phyloP scores from a whole-genome alignment of 768 basidiomycete genomes.

The Brasilioporus rufonigricans region DNA sequence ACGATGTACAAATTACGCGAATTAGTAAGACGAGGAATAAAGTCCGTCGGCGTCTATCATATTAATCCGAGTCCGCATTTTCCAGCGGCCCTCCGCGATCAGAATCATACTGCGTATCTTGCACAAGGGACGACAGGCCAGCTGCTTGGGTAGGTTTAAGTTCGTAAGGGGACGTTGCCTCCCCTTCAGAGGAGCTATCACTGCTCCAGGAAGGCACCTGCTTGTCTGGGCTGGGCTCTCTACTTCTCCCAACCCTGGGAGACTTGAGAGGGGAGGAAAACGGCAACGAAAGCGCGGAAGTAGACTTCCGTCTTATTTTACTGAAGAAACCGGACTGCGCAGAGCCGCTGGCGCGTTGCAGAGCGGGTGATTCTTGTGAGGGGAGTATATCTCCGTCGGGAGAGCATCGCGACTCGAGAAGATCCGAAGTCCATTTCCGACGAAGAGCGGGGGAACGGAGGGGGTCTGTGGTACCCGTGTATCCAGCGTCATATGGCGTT shows the following conservation, averaged over 20 bases:
- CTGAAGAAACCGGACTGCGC: conserved; percentile 38
- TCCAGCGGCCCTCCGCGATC: conserved; percentile 20
- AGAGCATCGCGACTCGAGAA: conserved; percentile 33
- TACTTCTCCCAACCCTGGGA: conserved; percentile 19
- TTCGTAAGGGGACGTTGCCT: conserved; percentile 24
- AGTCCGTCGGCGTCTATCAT: not conserved
- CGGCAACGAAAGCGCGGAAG: conserved; percentile 40
- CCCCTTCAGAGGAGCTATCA: conserved; percentile 56
- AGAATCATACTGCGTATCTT: conserved; percentile 12
- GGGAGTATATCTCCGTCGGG: conserved; percentile 14
- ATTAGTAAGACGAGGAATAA: not conserved
- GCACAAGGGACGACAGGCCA: conserved; percentile 5
- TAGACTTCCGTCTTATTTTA: conserved; percentile 43
- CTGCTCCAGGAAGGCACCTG: conserved; percentile 52
- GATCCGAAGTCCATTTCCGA: conserved; percentile 47
- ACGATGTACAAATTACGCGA: not conserved
- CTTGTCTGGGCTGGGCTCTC: conserved; percentile 29
- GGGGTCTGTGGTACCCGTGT: conserved; percentile 34
- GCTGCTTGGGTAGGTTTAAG: conserved; percentile 7
- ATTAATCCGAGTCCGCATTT: conserved; percentile 23
- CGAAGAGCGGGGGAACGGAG: conserved; percentile 43
- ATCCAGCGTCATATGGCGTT: conserved; percentile 31
- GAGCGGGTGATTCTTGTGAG: conserved; percentile 3
- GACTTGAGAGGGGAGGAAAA: conserved; percentile 30
- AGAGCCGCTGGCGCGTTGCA: conserved; percentile 11